Conservation (phyloP, 768 basidiomycete genomes). For the Leccinellum rugosiceps region DNA sequence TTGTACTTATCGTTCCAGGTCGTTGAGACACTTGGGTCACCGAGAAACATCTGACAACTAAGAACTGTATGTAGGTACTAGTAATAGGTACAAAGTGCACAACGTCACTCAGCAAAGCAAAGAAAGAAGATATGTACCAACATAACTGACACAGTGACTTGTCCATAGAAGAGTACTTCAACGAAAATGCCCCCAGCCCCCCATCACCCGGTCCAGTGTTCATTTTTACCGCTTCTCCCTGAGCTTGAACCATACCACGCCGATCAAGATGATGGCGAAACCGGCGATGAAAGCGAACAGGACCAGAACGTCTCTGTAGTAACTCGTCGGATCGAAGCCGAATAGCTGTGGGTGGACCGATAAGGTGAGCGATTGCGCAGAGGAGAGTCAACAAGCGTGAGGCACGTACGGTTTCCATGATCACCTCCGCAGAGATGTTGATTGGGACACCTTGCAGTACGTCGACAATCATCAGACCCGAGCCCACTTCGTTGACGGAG, state of each 20-base stretch:
- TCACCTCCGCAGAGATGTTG: slow-evolving; percentile 71
- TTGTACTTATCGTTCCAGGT: too few relatives aligned
- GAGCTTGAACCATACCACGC: slow-evolving; percentile 73
- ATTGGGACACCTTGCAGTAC: slow-evolving; percentile 79
- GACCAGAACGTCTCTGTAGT: slow-evolving; percentile 88
- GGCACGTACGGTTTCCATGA: slow-evolving; percentile 73
- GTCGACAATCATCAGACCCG: slow-evolving; percentile 83
- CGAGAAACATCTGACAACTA: background rate
- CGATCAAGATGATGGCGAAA: slow-evolving; percentile 70
- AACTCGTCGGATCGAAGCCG: slow-evolving; percentile 77
- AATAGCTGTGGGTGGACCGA: slow-evolving; percentile 55
- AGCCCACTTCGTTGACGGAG: slow-evolving; percentile 87
- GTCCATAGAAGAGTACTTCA: too few relatives aligned
- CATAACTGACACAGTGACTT: background rate
- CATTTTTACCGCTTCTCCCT: slow-evolving; percentile 63
- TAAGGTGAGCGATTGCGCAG: background rate
- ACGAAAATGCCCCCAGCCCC: background rate
- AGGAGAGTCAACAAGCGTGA: background rate
- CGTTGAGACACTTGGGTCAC: too few relatives aligned
- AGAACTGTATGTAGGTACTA: background rate
- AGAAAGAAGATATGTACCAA: background rate
- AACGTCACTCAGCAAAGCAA: background rate
- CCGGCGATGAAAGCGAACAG: slow-evolving; percentile 83
- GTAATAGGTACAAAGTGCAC: background rate
- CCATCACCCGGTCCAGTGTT: background rate